phyloP scores from a whole-genome alignment of 1,284 basidiomycete species.

The Puccinia polysora region DNA sequence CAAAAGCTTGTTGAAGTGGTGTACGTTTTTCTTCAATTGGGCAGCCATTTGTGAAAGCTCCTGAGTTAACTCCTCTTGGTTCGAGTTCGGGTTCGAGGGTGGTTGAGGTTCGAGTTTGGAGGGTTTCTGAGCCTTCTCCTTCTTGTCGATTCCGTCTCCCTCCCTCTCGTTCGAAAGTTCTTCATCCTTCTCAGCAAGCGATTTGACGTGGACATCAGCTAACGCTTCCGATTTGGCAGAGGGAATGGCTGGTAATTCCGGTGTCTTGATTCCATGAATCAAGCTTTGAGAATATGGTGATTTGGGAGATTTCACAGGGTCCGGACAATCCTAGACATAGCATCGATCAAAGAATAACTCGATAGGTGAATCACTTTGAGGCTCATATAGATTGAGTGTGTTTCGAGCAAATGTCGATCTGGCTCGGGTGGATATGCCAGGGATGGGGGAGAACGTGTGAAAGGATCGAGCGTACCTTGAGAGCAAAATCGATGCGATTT shows the following conservation, averaged over 20 bases:
- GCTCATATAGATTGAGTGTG: neutral
- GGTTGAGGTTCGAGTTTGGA: neutral
- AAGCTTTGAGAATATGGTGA: neutral
- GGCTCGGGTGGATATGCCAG: neutral
- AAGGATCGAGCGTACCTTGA: neutral
- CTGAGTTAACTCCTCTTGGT: slow-evolving; percentile 65
- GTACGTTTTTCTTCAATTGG: slow-evolving; percentile 68
- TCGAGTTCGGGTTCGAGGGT: neutral
- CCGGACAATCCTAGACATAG: slow-evolving; percentile 2
- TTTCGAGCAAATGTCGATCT: neutral
- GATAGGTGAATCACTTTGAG: too few relatives aligned
- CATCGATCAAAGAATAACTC: too few relatives aligned
- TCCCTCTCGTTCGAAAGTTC: neutral
- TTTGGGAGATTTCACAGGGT: neutral
- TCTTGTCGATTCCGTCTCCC: neutral
- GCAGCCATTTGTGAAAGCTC: slow-evolving; percentile 72
- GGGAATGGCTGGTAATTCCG: slow-evolving; percentile 14
- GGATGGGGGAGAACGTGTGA: too few relatives aligned
- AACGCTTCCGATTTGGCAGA: neutral
- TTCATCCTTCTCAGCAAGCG: too few relatives aligned
- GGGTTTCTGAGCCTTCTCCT: neutral
- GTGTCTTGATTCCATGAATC: slow-evolving; percentile 18
- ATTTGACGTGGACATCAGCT: too few relatives aligned
- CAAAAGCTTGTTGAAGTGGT: slow-evolving; percentile 65
- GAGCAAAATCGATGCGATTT: neutral